Conservation (phyloP, 495 filamentous ascomycete species). For the Lepidopterella palustris region DNA sequence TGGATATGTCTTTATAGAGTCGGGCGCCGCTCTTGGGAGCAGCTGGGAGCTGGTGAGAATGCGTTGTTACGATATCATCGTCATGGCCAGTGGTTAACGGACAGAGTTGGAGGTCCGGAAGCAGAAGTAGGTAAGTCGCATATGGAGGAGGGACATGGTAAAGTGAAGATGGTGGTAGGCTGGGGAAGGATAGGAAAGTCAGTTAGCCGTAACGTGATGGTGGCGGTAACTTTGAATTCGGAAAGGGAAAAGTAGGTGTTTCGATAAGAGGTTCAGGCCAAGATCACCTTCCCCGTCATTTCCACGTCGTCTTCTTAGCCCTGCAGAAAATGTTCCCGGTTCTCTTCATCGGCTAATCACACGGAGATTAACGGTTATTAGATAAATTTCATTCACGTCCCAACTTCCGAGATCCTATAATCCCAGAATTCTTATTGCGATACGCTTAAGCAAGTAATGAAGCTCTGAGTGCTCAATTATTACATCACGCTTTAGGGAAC, state of each 20-base stretch:
- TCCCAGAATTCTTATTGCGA: too few relatives aligned
- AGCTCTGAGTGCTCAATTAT: background rate
- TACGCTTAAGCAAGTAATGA: too few relatives aligned
- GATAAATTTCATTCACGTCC: too few relatives aligned
- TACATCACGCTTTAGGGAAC: background rate
- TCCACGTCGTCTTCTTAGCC: too few relatives aligned
- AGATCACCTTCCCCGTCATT: too few relatives aligned
- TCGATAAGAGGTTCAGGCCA: too few relatives aligned
- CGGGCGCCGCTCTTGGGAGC: background rate
- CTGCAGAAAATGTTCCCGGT: too few relatives aligned
- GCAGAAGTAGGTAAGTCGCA: background rate
- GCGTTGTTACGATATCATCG: background rate
- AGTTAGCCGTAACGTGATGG: background rate
- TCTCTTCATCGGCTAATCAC: too few relatives aligned
- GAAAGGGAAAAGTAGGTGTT: background rate
- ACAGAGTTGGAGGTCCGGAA: background rate
- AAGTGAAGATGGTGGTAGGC: background rate
- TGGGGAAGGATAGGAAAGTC: background rate
- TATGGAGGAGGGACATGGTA: background rate
- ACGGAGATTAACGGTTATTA: too few relatives aligned
- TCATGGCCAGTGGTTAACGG: constrained; percentile 1
- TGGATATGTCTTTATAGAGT: background rate
- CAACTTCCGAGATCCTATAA: too few relatives aligned
- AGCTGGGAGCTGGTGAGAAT: background rate
- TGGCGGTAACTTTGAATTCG: background rate